Percentiles rank a stretch among this genome's conserved stretches.
phyloP scores from a whole-genome alignment of 139 green algal species.

The Closterium sp. region DNA sequence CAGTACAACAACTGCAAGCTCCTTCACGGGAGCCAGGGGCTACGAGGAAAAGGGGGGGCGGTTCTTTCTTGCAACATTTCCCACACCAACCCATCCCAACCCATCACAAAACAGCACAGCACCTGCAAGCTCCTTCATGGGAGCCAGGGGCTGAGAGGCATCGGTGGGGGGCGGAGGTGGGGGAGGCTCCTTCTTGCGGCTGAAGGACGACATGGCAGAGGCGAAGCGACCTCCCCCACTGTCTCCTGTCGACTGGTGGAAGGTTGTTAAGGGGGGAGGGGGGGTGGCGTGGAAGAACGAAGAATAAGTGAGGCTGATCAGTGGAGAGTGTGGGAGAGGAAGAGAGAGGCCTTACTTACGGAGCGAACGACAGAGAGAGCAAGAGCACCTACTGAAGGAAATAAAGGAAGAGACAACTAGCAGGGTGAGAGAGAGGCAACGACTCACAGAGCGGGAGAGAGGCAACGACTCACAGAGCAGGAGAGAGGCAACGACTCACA shows the following conservation, averaged over 20 bases:
- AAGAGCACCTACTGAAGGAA: no score
- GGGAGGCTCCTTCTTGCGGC: not conserved
- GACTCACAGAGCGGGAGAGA: not conserved
- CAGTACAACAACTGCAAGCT: no score
- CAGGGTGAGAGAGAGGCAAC: no score
- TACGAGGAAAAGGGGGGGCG: no score
- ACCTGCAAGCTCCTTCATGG: slow-evolving; percentile 28
- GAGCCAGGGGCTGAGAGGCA: not conserved
- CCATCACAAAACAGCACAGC: not conserved
- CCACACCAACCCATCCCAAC: not conserved
- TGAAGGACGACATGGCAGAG: not conserved
- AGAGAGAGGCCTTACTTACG: no score
- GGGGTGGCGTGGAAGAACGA: not conserved
- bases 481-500: no score
- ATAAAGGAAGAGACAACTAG: no score
- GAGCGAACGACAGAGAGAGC: no score
- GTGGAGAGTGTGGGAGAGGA: not conserved
- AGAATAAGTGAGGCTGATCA: not conserved
- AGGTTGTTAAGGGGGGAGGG: no score
- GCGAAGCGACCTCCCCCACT: slow-evolving; percentile 6
- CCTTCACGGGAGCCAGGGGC: no score
- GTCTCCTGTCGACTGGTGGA: not conserved
- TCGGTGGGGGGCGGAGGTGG: not conserved
- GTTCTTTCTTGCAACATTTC: no score
- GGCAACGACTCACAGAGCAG: no score